Evolutionary conservation across 805 yeast species (phyloP), one percentile per base, ranked within the genome.

Genomic region (Yamadazyma insecticola): DNA sequence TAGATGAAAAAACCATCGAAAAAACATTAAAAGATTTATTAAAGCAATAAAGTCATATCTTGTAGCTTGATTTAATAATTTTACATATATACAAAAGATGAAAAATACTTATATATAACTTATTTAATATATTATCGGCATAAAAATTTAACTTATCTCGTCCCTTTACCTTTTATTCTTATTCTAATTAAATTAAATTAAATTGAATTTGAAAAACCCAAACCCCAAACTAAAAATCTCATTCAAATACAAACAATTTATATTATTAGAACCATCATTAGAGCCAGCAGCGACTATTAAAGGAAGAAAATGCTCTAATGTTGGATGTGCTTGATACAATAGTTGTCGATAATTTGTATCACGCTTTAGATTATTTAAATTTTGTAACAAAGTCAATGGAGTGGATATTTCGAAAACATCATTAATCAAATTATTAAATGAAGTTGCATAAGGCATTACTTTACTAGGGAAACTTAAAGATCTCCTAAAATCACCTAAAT

Each of bases 221-320:
- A 86, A 82, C 3, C 84, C 90, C 23, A 82, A 45, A 26, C 79
- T 67, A 1, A 57, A 56, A 8, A 48, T 37, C 4, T 57, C 73
- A 16, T 49, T 63, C 18, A 65, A 61, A 46, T 74, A 77, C 10
- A 78, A 26, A 37, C 70, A 74, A 28, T 57, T 54, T 25, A 70
- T 73, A 11, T 43, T 42, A 1, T 37, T 32, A 17, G 63, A 69
- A 10, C 63, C 63, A 13, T 63, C 55, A 13, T 76, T 67, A 19
- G 80, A 72, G 17, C 80, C 76, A 2, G 77, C 76, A 10, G 67
- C 76, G 25, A 76, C 85, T 22, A 76, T 72, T 6, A 78, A 44
- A 1, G 90, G 90, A 42, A 75, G 54, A 38, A 84, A 74, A 54
- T 84, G 94, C 41, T 84, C 94, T 29, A 77, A 57, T 0, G 89